Base-by-base conservation (phyloP, 305 asterid genomes). In the Fraxinus dipetala region DNA sequence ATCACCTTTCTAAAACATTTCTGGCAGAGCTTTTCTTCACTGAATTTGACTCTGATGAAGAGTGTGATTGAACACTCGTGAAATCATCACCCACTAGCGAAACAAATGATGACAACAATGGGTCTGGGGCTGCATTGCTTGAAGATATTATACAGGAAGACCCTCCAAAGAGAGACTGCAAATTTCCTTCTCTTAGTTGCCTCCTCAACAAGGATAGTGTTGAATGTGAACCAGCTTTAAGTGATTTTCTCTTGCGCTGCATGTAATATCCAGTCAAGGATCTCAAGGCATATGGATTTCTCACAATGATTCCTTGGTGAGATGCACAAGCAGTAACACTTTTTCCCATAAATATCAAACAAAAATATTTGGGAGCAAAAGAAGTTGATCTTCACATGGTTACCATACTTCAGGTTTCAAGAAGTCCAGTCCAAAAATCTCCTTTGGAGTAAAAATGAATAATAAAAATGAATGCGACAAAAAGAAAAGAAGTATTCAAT, bases 211-310 rank as follows among this genome's bases (percentile, higher is more conserved):
- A 79, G 78, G 98, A 94, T 76, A 94, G 95, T 38, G 98, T 93
- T 1, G 99, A 92, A 85, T 90, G 86, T 28, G 94, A 90, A 85
- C 94, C 88, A 36, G 88, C 82, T 89, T 95, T 93, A 84, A 95
- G 93, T 70, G 94, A 87, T 89, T 94, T 96, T 87, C 98, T 95
- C 89, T 94, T 94, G 79, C 93, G 98, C 90, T 92, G 99, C 97
- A 94, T 89, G 98, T 96, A 85, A 83, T 83, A 70, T 82, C 76
- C 75, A 84, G 97, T 93, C 90, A 94, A 96, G 99, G 94, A 91
- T 79, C 85, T 81, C 94, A 89, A n/a, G 75, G 31, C 28, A 59
- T 56, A 76, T 72, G 24, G 18, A 80, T 70, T 73, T 38, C 26
- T 69, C 28, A n/a, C 32, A 76, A 10, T 26, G 22, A 45, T 26